These are phyloP conservation scores for Pichia sp. DNA, from an alignment of 1,139 yeast genomes.

Conservation along the genomic window DNA sequence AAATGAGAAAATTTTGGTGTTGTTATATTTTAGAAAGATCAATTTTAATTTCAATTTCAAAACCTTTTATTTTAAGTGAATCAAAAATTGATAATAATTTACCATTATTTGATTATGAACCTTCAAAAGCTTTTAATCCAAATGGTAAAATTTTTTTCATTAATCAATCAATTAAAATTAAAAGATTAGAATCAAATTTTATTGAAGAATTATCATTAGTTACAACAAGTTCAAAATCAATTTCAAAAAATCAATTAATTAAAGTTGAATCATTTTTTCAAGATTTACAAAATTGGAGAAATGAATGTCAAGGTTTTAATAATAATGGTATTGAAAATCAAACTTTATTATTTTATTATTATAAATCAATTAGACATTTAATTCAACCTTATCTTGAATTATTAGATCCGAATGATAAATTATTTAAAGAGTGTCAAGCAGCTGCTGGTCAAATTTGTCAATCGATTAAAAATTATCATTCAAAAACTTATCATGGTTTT, in stretches of 20 bases:
- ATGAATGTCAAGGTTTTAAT: constrained; percentile 38
- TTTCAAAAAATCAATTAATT: constrained; percentile 34
- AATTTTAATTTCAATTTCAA: constrained; percentile 51
- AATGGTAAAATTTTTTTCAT: constrained; percentile 38
- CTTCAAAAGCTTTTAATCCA: constrained; percentile 32
- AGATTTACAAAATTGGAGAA: constrained; percentile 46
- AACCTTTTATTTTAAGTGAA: constrained; percentile 44
- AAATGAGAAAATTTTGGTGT: constrained; percentile 54
- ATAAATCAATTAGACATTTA: constrained; percentile 47
- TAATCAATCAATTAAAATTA: constrained; percentile 45
- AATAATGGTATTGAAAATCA: constrained; percentile 42
- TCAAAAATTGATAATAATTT: constrained; percentile 37
- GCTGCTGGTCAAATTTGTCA: constrained; percentile 62
- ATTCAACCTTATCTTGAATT: constrained; percentile 55
- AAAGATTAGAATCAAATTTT: constrained; percentile 51
- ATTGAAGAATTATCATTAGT: constrained; percentile 43
- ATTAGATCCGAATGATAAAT: constrained; percentile 48
- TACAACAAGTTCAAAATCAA: constrained; percentile 24
- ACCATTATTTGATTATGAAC: constrained; percentile 42
- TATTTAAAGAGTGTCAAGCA: constrained; percentile 55
- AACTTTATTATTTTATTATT: constrained; percentile 47
- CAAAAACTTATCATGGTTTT: constrained; percentile 50
- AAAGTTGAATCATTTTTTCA: constrained; percentile 41
- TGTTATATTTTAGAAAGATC: constrained; percentile 49
- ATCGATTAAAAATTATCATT: constrained; percentile 50